These are phyloP conservation scores for Ambrosia trifida DNA, from an alignment of 129 eudicot genomes.

Conservation along the genomic window DNA sequence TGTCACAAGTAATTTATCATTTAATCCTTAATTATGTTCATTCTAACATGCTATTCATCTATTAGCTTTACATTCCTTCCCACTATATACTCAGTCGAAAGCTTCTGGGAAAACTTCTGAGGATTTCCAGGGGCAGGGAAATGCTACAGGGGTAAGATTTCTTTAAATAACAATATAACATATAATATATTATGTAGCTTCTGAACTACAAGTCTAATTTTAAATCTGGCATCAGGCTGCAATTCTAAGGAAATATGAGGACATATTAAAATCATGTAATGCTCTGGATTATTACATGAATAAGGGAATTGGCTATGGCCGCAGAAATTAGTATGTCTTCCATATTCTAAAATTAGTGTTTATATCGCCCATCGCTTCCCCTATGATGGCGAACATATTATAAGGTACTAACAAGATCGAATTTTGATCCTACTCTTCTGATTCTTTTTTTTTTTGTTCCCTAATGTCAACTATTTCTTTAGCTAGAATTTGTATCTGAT, in stretches of 20 bases:
- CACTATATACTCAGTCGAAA: slow-evolving; percentile 67
- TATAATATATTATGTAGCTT: slow-evolving; percentile 9
- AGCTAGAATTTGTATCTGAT: no score
- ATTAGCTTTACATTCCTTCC: slow-evolving; percentile 8
- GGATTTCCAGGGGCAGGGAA: slow-evolving; percentile 56
- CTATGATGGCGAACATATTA: no score
- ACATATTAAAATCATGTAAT: slow-evolving; percentile 72
- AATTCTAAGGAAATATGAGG: slow-evolving; percentile 68
- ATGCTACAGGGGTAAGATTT: slow-evolving; percentile 69
- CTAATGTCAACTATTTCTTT: no score
- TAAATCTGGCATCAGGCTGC: slow-evolving; percentile 59
- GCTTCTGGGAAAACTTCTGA: slow-evolving; percentile 78
- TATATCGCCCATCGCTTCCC: no score
- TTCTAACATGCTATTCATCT: neutral
- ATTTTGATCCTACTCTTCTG: no score
- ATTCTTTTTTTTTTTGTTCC: no score
- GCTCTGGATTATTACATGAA: slow-evolving; percentile 95
- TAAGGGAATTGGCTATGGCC: no score
- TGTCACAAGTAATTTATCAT: slow-evolving; percentile 58
- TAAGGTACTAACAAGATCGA: no score
- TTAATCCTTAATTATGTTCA: neutral
- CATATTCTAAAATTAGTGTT: no score
- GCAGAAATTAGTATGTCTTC: no score
- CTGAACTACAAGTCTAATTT: slow-evolving; percentile 20
- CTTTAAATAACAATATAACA: neutral